These are phyloP conservation scores for Mycosarcoma mackinlayi DNA, from an alignment of 1,284 basidiomycete genomes.

Conservation along the genomic window DNA sequence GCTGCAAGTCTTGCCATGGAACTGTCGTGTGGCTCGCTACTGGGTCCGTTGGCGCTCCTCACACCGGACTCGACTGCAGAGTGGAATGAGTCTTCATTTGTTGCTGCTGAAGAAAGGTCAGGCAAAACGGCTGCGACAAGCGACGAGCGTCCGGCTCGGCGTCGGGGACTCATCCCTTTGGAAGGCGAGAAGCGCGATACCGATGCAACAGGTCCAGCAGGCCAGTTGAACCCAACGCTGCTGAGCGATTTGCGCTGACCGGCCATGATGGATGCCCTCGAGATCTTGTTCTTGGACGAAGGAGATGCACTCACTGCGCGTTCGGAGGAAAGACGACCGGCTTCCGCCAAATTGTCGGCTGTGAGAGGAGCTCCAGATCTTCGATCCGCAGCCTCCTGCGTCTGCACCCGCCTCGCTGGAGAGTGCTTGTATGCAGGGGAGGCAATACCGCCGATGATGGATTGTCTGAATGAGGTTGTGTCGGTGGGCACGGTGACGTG, in stretches of 20 bases:
- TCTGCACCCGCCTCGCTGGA: conserved; percentile 45
- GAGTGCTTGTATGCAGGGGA: conserved; percentile 54
- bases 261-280: conserved; percentile 5
- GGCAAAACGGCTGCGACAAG: conserved; percentile 46
- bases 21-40: conserved; percentile 33
- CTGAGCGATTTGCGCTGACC: conserved; percentile 45
- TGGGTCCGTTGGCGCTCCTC: conserved; percentile 16
- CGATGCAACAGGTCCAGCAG: conserved; percentile 16
- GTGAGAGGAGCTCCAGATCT: conserved; percentile 30
- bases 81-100: conserved; percentile 44
- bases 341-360: conserved; percentile 33
- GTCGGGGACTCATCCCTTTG: conserved; percentile 21
- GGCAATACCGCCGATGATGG: conserved; percentile 56
- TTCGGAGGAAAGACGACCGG: conserved; percentile 21
- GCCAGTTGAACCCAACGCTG: conserved; percentile 24
- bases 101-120: conserved; percentile 27
- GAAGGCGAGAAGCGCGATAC: conserved; percentile 32
- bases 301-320: conserved; percentile 38
- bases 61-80: conserved; percentile 37
- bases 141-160: conserved; percentile 49
- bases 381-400: conserved; percentile 14
- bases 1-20: conserved; percentile 33
- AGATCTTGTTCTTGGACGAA: conserved; percentile 16
- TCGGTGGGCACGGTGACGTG: conserved; percentile 14
- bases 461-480: conserved; percentile 52